Evolutionary conservation across 2,329 filamentous ascomycete species (phyloP), one percentile per base, ranked within the genome.

Genomic region (Zymoseptoria tritici): DNA sequence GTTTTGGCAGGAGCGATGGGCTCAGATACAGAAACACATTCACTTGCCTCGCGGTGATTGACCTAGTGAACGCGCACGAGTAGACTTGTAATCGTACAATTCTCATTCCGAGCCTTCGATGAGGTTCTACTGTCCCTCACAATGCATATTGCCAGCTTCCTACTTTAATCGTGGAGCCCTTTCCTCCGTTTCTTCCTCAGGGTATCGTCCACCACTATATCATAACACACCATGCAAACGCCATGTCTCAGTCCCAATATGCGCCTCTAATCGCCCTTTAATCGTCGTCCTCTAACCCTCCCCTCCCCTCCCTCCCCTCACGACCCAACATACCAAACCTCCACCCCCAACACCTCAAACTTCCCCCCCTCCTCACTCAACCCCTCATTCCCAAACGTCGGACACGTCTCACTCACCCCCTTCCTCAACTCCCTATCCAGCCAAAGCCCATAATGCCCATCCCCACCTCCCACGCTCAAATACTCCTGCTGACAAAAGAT

Each of bases 351-450:
- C 11, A 99, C 84, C 61, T 91, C 89, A 71, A 97, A 99, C 73
- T 96, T 96, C 62, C 87, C 85, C 0, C 93, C 94, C 70, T 95
- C 90, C 58, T 97, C 93, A 69, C 93, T 97, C 56, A 99, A 78
- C 9, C 89, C 87, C 77, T 97, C 92, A 67, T 99, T 99, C 0
- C 91, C 91, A 77, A 97, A 99, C 0, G 94, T 99, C 62, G 90
- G 86, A 72, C 91, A 96, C 3, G 84, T 81, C 50, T 88, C 86
- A 70, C 90, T 96, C 56, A 96, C 85, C 2, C 94, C 94, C 59
- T 87, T 84, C 64, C 93, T 89, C 52, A 97, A 84, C 19, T 84
- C 85, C 67, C 93, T 88, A 72, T 97, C 90, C 11, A 99, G 81
- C 94, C 94, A 97, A 5, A 99, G 79, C 2, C 94, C 94, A 73